phyloP scores from a whole-genome alignment of 495 filamentous ascomycete genomes.

The Lineolata rhizophorae region DNA sequence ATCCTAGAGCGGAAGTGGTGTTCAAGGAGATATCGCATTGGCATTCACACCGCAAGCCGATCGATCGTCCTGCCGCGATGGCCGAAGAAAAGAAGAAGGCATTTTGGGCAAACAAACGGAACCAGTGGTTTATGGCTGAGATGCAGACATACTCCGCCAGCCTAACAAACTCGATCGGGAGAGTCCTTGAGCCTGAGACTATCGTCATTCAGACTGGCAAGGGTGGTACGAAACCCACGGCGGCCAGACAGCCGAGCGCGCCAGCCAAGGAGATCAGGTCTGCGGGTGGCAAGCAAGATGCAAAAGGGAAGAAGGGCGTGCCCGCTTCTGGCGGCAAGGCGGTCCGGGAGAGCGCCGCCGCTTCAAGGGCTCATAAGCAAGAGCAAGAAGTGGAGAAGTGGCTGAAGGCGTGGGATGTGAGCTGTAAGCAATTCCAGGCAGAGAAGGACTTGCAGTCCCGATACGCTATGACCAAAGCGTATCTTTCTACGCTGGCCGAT shows the following conservation, averaged over 20 bases:
- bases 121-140: constrained; percentile 35
- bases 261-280: too few species aligned
- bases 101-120: constrained; percentile 18
- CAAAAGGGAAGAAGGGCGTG: constrained; percentile 17
- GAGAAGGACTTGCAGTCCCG: constrained; percentile 10
- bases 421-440: constrained; percentile 7
- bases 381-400: constrained; percentile 6
- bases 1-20: too few species aligned
- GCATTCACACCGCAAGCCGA: constrained; percentile 33
- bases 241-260: neutral
- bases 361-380: constrained; percentile 14
- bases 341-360: constrained; percentile 13
- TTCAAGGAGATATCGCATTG: constrained; percentile 41
- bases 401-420: constrained; percentile 10
- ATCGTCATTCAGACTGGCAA: constrained; percentile 17
- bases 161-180: constrained; percentile 40
- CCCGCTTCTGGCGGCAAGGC: constrained; percentile 9
- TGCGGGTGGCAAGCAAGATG: neutral
- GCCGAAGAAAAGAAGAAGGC: constrained; percentile 9
- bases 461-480: constrained; percentile 13
- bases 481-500: too few species aligned
- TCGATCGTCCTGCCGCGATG: constrained; percentile 18
- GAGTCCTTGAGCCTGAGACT: constrained; percentile 36
- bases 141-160: constrained; percentile 49
- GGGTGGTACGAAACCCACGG: neutral